Conservation (phyloP, 2,329 filamentous ascomycete genomes). For the Colletotrichum camelliae region DNA sequence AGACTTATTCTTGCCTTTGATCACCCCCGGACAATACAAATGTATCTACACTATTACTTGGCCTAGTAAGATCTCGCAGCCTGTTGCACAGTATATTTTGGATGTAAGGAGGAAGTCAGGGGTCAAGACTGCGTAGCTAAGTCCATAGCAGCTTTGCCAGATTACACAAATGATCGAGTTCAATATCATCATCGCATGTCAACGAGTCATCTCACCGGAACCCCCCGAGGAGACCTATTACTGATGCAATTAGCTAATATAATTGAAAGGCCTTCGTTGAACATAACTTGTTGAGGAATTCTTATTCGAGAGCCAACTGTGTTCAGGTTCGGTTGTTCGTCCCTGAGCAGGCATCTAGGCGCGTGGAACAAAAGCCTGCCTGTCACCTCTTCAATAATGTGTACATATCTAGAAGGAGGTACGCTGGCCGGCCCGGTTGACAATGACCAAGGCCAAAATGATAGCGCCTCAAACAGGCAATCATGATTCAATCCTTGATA, state of each 20-base stretch:
- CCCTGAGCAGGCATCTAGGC: background rate
- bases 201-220: background rate
- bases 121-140: background rate
- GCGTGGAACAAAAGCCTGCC: background rate
- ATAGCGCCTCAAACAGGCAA: background rate
- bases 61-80: background rate
- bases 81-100: background rate
- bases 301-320: background rate
- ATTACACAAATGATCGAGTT: background rate
- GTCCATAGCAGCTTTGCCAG: background rate
- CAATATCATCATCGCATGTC: background rate
- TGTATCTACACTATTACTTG: background rate
- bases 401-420: background rate
- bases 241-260: background rate
- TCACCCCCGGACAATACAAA: background rate
- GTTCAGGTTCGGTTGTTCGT: background rate
- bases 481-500: background rate
- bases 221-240: background rate
- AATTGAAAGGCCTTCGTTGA: background rate
- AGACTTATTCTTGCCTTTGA: background rate
- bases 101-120: background rate
- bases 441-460: background rate
- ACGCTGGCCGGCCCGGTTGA: background rate
- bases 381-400: fast-evolving
- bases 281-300: background rate